Evolutionary conservation across 306 rosid genomes (phyloP), one percentile per base, ranked within the genome.

Genomic region (Castanea sativa): DNA sequence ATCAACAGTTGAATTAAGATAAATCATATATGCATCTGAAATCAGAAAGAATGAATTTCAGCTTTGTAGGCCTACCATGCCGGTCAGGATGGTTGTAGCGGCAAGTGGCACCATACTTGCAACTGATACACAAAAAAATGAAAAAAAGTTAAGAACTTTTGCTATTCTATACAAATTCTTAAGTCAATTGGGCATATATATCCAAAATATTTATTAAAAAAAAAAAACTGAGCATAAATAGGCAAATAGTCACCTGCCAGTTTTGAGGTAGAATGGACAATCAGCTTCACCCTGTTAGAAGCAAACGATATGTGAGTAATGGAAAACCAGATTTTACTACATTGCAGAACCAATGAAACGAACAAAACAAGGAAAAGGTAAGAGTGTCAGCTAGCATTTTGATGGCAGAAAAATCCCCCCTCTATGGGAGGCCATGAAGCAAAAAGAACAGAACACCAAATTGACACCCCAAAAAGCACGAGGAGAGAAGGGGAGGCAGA

Each of bases 241-340:
- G 27, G 53, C 73, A 76, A 59, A 79, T 25, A 74, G 33, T 80
- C 56, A 92, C 99, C 99, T 95, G 87, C 97, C 97, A 87, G 98
- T 95, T 89, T 95, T 95, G 90, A 95, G 83, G 92, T 95, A 95
- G 97, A 95, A 95, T 78, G 99, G 97, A 74, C 99, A 95, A 86
- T 95, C 98, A 61, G 89, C 92, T 86, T 92, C 98, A 72, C 94
- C 94, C 99, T 95, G 96, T 84, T 75, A 76, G 67, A 79, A 90
- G 83, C 11, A 79, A 56, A 41, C 45, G 19, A 87, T 51, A 83
- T 29, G 75, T 32, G 19, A 51, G 80, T 63, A 76, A 49, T 80
- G 35, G 55, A 78, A 79, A 68, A 4, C 23, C 19, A 32, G 45
- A 56, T 21, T 53, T 80, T 68, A 56, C 6, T 52, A 79, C 12